These are phyloP conservation scores for Lasiosphaeria hispida DNA, from an alignment of 495 filamentous ascomycete species.

Conservation along the genomic window DNA sequence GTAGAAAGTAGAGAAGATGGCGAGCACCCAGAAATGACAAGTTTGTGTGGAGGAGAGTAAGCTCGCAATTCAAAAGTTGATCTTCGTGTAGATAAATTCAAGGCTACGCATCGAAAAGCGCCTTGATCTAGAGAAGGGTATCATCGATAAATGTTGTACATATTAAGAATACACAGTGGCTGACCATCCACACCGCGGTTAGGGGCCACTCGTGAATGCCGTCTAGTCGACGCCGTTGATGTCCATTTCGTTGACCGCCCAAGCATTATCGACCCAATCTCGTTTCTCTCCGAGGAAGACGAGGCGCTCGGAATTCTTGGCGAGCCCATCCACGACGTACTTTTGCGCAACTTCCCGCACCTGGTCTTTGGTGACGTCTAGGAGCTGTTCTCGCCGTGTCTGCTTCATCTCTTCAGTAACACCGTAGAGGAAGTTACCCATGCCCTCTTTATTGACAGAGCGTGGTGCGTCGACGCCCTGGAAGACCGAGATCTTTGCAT, in stretches of 20 bases:
- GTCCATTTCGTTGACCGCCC: constrained; percentile 52
- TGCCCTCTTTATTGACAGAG: constrained; percentile 83
- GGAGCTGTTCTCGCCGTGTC: constrained; percentile 74
- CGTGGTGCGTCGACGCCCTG: constrained; percentile 91
- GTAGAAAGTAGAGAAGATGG: not conserved
- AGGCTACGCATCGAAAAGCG: constrained; percentile 14
- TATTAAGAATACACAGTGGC: constrained; percentile 24
- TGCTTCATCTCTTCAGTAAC: constrained; percentile 90
- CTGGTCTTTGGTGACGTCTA: constrained; percentile 81
- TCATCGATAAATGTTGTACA: constrained; percentile 32
- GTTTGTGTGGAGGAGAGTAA: not conserved
- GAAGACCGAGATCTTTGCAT: constrained; percentile 94
- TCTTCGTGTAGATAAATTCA: not conserved
- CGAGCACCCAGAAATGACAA: not conserved
- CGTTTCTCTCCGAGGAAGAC: constrained; percentile 83
- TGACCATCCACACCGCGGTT: not conserved
- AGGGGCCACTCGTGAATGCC: not conserved
- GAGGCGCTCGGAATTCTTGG: constrained; percentile 50
- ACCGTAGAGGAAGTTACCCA: constrained; percentile 78
- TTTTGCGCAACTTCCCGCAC: constrained; percentile 77
- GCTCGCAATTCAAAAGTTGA: too few relatives aligned
- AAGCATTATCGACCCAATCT: constrained; percentile 63
- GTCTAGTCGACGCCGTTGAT: constrained; percentile 39
- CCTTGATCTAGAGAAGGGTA: constrained; percentile 16
- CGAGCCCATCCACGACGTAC: constrained; percentile 71